A percentile compares a stretch with the other conserved stretches of the same genome.
phyloP scores from a whole-genome alignment of 192 early-diverging fungal species.

The Entomortierella chlamydospora region DNA sequence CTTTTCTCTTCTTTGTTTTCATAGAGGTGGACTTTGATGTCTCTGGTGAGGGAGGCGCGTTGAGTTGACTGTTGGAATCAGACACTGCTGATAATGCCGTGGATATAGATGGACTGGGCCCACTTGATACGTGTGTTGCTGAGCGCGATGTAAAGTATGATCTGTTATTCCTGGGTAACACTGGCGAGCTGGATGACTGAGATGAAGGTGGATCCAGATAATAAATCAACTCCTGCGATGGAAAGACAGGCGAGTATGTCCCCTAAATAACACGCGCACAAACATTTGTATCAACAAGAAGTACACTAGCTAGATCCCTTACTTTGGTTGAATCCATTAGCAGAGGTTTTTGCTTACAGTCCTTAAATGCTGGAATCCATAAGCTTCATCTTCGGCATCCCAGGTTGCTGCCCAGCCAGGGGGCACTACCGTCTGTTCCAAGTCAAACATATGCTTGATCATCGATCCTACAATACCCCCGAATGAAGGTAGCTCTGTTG shows the following conservation, averaged over 20 bases:
- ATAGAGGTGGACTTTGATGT: background rate
- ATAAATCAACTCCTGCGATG: slow-evolving; percentile 22
- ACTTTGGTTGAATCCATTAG: background rate
- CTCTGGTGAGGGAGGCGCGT: background rate
- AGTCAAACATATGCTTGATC: slow-evolving; percentile 28
- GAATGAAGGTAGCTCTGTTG: background rate
- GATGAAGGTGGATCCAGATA: slow-evolving; percentile 19
- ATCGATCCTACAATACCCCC: slow-evolving; percentile 39
- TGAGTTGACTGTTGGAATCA: background rate
- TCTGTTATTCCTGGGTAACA: background rate
- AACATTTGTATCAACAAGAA: background rate
- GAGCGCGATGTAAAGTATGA: background rate
- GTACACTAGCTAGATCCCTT: background rate
- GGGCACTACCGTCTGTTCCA: slow-evolving; percentile 28
- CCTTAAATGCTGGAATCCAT: slow-evolving; percentile 36
- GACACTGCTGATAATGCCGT: background rate
- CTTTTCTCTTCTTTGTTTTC: slow-evolving; percentile 28
- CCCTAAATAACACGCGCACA: slow-evolving; percentile 12
- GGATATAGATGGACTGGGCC: background rate
- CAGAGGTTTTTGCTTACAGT: slow-evolving; percentile 16
- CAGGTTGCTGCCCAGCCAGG: slow-evolving; percentile 27
- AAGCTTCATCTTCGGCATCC: slow-evolving; percentile 46
- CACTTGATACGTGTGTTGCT: background rate
- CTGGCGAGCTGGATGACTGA: background rate
- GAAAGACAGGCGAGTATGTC: slow-evolving; percentile 35